Percentiles rank a stretch among this genome's conserved stretches.
These are phyloP conservation scores for Climacium dendroides DNA, from an alignment of 225 moss, liverwort and hornwort species.

Conservation along the genomic window DNA sequence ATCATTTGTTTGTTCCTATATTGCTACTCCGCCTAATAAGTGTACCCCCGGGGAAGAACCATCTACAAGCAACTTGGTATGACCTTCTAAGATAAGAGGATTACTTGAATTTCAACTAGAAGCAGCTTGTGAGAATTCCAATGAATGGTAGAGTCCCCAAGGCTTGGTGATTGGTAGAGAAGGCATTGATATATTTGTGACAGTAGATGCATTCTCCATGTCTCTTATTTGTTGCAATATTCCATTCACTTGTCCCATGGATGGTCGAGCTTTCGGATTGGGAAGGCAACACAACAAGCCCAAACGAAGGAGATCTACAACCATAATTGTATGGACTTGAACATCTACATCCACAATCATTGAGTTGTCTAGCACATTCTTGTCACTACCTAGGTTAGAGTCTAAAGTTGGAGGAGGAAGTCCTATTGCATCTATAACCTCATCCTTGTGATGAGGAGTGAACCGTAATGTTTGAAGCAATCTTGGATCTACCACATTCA, in stretches of 20 bases:
- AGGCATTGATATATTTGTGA: not conserved
- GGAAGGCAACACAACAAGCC: not conserved
- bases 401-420: not conserved
- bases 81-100: fast-evolving
- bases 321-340: not conserved
- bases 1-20: too few relatives aligned
- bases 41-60: too few relatives aligned
- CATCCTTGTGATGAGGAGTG: not conserved
- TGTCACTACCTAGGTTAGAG: not conserved
- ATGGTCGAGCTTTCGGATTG: not conserved
- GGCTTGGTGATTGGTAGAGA: not conserved
- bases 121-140: not conserved
- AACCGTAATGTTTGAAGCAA: not conserved
- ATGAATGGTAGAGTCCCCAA: not conserved
- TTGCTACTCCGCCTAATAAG: too few relatives aligned
- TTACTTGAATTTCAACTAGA: not conserved
- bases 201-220: not conserved
- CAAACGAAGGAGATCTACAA: not conserved
- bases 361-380: not conserved
- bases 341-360: not conserved
- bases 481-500: not conserved
- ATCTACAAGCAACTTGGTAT: not conserved
- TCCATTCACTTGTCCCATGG: not conserved
- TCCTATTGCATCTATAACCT: not conserved
- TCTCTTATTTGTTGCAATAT: not conserved